Evolutionary conservation across 1,284 basidiomycete species (phyloP).

Genomic region (Xerocomus amazonicus): DNA sequence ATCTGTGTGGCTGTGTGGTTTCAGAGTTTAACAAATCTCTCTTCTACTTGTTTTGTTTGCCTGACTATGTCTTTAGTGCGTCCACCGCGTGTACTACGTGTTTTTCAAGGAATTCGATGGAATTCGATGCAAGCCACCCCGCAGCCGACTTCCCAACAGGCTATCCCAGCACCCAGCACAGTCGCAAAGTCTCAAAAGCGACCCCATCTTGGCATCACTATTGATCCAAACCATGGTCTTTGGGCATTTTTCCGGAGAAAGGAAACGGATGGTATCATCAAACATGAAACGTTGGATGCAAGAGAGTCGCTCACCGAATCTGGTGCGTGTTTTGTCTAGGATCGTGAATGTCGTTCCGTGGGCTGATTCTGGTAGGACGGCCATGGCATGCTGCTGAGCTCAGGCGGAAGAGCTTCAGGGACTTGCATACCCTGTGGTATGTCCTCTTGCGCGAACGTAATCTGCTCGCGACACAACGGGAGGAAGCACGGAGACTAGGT

Average conservation of each 20-base stretch:
- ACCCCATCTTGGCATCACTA: slow-evolving; percentile 42
- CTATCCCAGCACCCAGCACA: neutral
- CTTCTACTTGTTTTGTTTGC: too few species aligned
- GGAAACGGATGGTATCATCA: slow-evolving; percentile 35
- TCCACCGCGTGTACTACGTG: slow-evolving; percentile 13
- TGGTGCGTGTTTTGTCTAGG: slow-evolving; percentile 34
- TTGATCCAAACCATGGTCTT: slow-evolving; percentile 63
- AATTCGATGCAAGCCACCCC: slow-evolving; percentile 18
- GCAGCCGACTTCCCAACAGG: neutral
- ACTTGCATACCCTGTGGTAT: slow-evolving; percentile 93
- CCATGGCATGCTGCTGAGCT: slow-evolving; percentile 85
- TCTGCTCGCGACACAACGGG: slow-evolving; percentile 81
- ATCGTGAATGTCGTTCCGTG: neutral
- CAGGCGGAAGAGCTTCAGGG: slow-evolving; percentile 84
- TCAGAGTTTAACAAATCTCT: too few species aligned
- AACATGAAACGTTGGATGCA: slow-evolving; percentile 48
- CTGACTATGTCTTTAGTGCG: slow-evolving; percentile 24
- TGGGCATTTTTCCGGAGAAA: slow-evolving; percentile 71
- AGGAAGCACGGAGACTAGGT: slow-evolving; percentile 67
- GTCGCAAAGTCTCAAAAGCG: slow-evolving; percentile 30
- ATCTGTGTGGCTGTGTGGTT: slow-evolving; percentile 17
- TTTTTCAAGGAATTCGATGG: slow-evolving; percentile 19
- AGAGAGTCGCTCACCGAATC: slow-evolving; percentile 34
- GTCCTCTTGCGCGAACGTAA: slow-evolving; percentile 85
- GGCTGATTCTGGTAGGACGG: slow-evolving; percentile 54